Percentiles rank a stretch among this genome's conserved stretches.
These are phyloP conservation scores for Biscogniauxia marginata DNA, from an alignment of 2,329 filamentous ascomycete species.

Conservation along the genomic window DNA sequence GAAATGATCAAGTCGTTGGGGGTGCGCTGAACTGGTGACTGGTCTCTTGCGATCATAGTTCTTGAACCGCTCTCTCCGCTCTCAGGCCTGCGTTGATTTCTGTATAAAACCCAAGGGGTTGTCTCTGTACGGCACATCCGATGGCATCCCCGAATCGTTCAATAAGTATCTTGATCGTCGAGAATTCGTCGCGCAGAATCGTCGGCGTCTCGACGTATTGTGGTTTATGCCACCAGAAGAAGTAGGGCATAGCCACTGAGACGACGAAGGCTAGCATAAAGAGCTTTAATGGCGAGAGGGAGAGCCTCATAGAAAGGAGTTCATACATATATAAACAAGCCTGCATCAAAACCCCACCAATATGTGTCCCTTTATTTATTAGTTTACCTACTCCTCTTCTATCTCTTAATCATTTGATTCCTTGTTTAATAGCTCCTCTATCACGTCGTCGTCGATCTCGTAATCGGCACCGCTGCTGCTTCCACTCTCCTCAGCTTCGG, in stretches of 20 bases:
- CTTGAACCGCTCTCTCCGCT: not conserved
- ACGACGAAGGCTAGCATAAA: slow-evolving; percentile 16
- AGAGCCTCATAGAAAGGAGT: too few species aligned
- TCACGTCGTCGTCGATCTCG: too few species aligned
- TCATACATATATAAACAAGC: too few species aligned
- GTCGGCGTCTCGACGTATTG: slow-evolving; percentile 9
- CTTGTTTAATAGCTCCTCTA: too few species aligned
- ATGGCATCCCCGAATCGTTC: not conserved
- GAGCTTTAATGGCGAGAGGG: slow-evolving; percentile 12
- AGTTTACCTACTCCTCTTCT: too few species aligned
- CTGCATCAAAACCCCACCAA: too few species aligned
- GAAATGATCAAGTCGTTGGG: slow-evolving; percentile 1
- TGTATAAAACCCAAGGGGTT: slow-evolving; percentile 6
- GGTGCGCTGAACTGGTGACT: not conserved
- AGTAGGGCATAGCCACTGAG: slow-evolving; percentile 9
- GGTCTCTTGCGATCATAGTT: slow-evolving; percentile 1
- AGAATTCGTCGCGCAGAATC: not conserved
- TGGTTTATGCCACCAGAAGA: slow-evolving; percentile 17
- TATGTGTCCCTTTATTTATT: too few species aligned
- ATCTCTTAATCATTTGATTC: too few species aligned
- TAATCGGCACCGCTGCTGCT: too few species aligned
- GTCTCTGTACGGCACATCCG: not conserved
- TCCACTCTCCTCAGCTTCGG: too few species aligned
- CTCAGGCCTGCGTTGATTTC: slow-evolving; percentile 1
- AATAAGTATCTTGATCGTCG: not conserved